These are phyloP conservation scores for Talaromyces sp. DNA, from an alignment of 2,329 filamentous ascomycete species.

Conservation along the genomic window DNA sequence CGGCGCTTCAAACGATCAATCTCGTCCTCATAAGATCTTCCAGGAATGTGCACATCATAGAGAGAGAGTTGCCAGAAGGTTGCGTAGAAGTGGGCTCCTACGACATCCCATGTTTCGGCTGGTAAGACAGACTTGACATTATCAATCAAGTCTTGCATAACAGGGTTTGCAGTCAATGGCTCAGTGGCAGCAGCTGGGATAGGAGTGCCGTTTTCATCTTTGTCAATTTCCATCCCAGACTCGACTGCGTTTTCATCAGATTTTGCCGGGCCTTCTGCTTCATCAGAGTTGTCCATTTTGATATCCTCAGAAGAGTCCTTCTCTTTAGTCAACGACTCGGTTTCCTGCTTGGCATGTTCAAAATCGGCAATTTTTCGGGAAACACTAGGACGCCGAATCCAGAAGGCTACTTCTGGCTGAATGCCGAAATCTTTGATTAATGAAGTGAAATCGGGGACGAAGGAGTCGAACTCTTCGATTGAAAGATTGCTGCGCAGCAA, in stretches of 20 bases:
- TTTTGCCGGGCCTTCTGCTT: slow-evolving; percentile 20
- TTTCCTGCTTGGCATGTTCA: slow-evolving; percentile 38
- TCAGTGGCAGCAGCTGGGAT: slow-evolving; percentile 34
- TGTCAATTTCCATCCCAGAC: slow-evolving; percentile 40
- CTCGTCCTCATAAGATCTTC: slow-evolving; percentile 76
- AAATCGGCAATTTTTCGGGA: slow-evolving; percentile 61
- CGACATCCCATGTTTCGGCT: slow-evolving; percentile 65
- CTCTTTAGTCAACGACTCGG: slow-evolving; percentile 28
- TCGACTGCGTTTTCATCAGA: slow-evolving; percentile 25
- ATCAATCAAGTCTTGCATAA: slow-evolving; percentile 74
- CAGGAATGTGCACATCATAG: slow-evolving; percentile 76
- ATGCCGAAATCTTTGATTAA: slow-evolving; percentile 80
- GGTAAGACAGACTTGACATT: slow-evolving; percentile 66
- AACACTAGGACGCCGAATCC: slow-evolving; percentile 76
- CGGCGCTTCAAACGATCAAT: slow-evolving; percentile 69
- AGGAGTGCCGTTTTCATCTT: slow-evolving; percentile 23
- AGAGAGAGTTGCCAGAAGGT: slow-evolving; percentile 91
- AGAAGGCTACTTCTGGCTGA: slow-evolving; percentile 79
- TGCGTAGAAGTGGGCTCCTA: slow-evolving; percentile 81
- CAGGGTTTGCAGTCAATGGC: slow-evolving; percentile 63
- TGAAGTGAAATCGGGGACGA: slow-evolving; percentile 73
- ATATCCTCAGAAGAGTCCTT: slow-evolving; percentile 34
- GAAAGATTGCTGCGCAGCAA: slow-evolving; percentile 79
- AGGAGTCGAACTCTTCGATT: slow-evolving; percentile 72
- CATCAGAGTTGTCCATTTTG: slow-evolving; percentile 40